Conservation (phyloP, 345 rosid species). For the Populus alba region DNA sequence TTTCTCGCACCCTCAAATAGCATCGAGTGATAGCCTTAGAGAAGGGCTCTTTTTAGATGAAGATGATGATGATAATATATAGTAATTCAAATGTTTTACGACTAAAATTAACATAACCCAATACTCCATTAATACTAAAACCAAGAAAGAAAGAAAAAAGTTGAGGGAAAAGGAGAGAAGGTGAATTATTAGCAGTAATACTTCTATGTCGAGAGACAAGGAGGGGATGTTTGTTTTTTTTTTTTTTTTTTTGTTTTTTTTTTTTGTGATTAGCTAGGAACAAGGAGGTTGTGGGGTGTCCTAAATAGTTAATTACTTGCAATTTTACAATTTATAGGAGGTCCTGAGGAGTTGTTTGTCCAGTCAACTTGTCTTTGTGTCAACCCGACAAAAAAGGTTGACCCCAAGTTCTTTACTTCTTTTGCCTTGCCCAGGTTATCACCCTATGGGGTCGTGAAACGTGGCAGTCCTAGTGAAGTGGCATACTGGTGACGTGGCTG, state of each 20-base stretch:
- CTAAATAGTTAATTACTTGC: constrained; percentile 19
- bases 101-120: not conserved
- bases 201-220: not conserved
- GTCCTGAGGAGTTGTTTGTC: constrained; percentile 15
- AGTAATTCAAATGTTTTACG: not conserved
- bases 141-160: not conserved
- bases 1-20: not conserved
- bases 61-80: not conserved
- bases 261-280: constrained; percentile 17
- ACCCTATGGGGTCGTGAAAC: not conserved
- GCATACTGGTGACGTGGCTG: not conserved
- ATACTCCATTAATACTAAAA: constrained; percentile 2
- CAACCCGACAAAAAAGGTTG: constrained; percentile 25
- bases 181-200: not conserved
- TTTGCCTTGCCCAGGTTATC: constrained; percentile 4
- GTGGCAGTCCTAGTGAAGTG: not conserved
- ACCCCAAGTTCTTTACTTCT: constrained; percentile 7
- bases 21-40: not conserved
- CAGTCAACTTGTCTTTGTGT: constrained; percentile 22
- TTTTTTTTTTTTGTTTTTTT: not conserved
- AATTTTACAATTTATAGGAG: not conserved
- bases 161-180: not conserved
- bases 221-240: not conserved
- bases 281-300: constrained; percentile 42
- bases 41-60: constrained; percentile 8